These are phyloP conservation scores for Coriaria nepalensis DNA, from an alignment of 306 rosid species.

Conservation along the genomic window DNA sequence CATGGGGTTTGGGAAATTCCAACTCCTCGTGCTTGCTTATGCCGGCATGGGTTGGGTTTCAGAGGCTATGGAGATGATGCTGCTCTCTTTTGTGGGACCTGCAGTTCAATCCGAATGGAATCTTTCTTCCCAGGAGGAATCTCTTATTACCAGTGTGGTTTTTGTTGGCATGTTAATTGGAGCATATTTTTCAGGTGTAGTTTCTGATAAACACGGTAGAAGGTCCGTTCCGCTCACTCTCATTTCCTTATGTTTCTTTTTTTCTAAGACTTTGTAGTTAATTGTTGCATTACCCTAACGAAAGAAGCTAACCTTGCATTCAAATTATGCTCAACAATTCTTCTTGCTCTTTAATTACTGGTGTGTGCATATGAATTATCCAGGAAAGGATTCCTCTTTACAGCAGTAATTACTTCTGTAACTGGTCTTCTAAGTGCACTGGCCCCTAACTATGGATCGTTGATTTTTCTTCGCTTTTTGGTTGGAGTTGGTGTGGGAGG, in stretches of 20 bases:
- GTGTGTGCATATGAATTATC: no score
- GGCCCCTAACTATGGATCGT: conserved; percentile 48
- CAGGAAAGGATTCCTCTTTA: conserved; percentile 88
- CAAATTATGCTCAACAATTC: no score
- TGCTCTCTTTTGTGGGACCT: conserved; percentile 88
- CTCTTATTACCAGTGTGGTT: conserved; percentile 65
- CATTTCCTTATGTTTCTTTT: not conserved
- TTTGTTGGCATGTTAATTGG: conserved; percentile 86
- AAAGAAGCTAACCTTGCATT: no score
- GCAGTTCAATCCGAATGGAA: conserved; percentile 78
- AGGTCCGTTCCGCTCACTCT: conserved; percentile 26
- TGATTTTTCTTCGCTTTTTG: conserved; percentile 54
- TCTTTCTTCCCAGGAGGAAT: conserved; percentile 69
- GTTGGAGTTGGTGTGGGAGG: conserved; percentile 99
- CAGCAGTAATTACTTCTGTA: conserved; percentile 57
- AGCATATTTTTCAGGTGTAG: conserved; percentile 83
- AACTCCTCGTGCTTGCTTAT: conserved; percentile 63
- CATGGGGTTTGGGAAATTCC: conserved; percentile 82
- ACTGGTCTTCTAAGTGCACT: conserved; percentile 84
- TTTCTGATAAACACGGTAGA: conserved; percentile 79
- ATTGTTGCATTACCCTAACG: no score
- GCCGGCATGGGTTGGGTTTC: conserved; percentile 96
- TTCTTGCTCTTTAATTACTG: conserved; percentile 12
- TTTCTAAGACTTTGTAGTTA: not conserved
- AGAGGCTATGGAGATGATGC: conserved; percentile 99